phyloP scores from a whole-genome alignment of 495 filamentous ascomycete species.

The Cetradonia linearis region DNA sequence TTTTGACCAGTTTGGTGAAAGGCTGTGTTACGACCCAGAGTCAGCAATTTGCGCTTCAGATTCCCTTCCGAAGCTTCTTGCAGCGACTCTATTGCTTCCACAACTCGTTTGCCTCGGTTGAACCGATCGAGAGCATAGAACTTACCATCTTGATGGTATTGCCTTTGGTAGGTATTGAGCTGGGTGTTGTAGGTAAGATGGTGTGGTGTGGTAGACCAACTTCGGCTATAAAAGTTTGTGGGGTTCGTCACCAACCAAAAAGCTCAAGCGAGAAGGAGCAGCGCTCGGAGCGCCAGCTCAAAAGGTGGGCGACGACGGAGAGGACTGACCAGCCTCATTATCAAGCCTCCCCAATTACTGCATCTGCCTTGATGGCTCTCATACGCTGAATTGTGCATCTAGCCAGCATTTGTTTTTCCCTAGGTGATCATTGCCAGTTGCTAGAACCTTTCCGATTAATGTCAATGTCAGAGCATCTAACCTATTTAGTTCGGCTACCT shows the following conservation, averaged over 20 bases:
- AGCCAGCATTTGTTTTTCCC: too few species aligned
- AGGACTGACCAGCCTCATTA: not conserved
- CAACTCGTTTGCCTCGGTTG: not conserved
- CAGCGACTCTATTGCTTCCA: conserved; percentile 53
- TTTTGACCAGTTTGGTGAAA: conserved; percentile 95
- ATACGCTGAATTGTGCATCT: too few species aligned
- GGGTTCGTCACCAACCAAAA: conserved; percentile 4
- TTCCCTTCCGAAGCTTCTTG: conserved; percentile 88
- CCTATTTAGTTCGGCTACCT: too few species aligned
- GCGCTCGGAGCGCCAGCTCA: not conserved
- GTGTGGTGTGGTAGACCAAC: not conserved
- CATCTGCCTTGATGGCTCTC: too few species aligned
- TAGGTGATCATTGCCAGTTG: too few species aligned
- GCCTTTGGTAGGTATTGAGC: conserved; percentile 8
- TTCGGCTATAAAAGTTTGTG: conserved; percentile 7
- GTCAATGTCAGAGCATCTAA: too few species aligned
- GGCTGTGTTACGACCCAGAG: conserved; percentile 62
- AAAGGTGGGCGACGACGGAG: not conserved
- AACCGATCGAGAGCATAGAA: not conserved
- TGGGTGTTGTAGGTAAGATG: not conserved
- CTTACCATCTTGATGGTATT: conserved; percentile 19
- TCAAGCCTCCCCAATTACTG: too few species aligned
- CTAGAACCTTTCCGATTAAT: too few species aligned
- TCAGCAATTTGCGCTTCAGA: conserved; percentile 99
- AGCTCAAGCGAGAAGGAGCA: conserved; percentile 2